Evolutionary conservation across 345 rosid genomes (phyloP).

Genomic region (Laguncularia racemosa): DNA sequence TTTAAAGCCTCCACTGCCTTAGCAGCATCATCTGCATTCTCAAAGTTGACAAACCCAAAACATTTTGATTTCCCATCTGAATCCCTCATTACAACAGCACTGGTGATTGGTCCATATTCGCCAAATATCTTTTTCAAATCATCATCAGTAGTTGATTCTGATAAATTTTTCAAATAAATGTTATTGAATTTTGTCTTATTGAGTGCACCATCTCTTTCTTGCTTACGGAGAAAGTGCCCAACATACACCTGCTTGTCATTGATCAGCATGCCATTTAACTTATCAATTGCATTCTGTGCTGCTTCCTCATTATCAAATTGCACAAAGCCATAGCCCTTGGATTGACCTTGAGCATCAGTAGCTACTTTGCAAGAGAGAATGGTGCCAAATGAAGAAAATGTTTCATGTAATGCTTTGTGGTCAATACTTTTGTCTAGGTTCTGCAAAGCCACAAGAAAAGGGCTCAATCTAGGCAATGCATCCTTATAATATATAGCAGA

Average conservation of each 20-base stretch:
- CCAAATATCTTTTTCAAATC: slow-evolving; percentile 33
- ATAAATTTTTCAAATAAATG: slow-evolving; percentile 67
- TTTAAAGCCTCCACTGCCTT: slow-evolving; percentile 81
- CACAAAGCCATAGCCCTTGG: slow-evolving; percentile 94
- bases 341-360: slow-evolving; percentile 66
- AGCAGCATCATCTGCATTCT: slow-evolving; percentile 71
- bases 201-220: slow-evolving; percentile 52
- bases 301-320: slow-evolving; percentile 77
- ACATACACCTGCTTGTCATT: slow-evolving; percentile 94
- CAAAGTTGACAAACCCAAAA: slow-evolving; percentile 95
- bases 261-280: slow-evolving; percentile 85
- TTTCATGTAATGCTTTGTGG: slow-evolving; percentile 86
- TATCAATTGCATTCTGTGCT: slow-evolving; percentile 75
- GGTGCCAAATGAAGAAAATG: slow-evolving; percentile 76
- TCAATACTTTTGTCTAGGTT: slow-evolving; percentile 86
- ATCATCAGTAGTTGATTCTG: slow-evolving; percentile 56
- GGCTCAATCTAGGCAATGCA: too few relatives aligned
- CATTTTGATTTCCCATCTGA: slow-evolving; percentile 83
- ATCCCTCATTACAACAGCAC: slow-evolving; percentile 84
- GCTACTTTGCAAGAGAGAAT: slow-evolving; percentile 92
- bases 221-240: slow-evolving; percentile 88
- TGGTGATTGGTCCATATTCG: slow-evolving; percentile 69
- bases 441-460: slow-evolving; percentile 21
- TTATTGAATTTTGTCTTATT: slow-evolving; percentile 58
- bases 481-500: background rate